These are phyloP conservation scores for Pleurotus platypus DNA, from an alignment of 768 basidiomycete genomes.

Conservation along the genomic window DNA sequence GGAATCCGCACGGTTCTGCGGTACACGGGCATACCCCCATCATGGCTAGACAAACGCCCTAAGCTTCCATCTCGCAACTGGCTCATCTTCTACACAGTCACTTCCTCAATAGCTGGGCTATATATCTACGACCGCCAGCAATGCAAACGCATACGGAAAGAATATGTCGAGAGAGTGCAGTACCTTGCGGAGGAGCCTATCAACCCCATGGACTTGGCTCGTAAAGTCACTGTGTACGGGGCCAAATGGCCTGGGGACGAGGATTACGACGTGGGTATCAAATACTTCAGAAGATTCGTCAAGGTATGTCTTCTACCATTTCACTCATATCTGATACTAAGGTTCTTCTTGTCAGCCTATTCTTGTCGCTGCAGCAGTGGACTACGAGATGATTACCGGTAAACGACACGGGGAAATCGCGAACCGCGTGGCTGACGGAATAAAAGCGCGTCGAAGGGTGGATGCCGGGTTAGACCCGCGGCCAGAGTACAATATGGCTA, in stretches of 20 bases:
- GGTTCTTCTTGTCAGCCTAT: constrained; percentile 61
- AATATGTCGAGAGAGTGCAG: constrained; percentile 78
- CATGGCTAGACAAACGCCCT: constrained; percentile 83
- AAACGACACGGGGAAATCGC: constrained; percentile 85
- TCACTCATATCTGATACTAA: constrained; percentile 10
- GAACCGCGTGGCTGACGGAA: constrained; percentile 68
- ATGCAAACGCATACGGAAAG: constrained; percentile 72
- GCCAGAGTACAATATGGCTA: constrained; percentile 33
- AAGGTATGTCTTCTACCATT: constrained; percentile 59
- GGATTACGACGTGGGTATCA: constrained; percentile 78
- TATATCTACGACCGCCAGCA: constrained; percentile 86
- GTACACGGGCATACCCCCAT: constrained; percentile 66
- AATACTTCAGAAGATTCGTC: constrained; percentile 94
- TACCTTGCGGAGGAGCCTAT: constrained; percentile 69
- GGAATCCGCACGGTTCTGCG: constrained; percentile 61
- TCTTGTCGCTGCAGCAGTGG: constrained; percentile 89
- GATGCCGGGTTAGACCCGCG: constrained; percentile 60
- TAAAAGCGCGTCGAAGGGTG: constrained; percentile 66
- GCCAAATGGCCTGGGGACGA: constrained; percentile 95
- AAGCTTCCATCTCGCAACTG: constrained; percentile 89
- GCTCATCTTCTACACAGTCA: constrained; percentile 86
- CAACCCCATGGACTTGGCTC: constrained; percentile 58
- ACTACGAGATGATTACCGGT: constrained; percentile 82
- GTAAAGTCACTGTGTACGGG: constrained; percentile 84
- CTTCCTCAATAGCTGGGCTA: constrained; percentile 63